Base-by-base conservation (phyloP, 2,329 filamentous ascomycete genomes). In the Colletotrichum musicola region DNA sequence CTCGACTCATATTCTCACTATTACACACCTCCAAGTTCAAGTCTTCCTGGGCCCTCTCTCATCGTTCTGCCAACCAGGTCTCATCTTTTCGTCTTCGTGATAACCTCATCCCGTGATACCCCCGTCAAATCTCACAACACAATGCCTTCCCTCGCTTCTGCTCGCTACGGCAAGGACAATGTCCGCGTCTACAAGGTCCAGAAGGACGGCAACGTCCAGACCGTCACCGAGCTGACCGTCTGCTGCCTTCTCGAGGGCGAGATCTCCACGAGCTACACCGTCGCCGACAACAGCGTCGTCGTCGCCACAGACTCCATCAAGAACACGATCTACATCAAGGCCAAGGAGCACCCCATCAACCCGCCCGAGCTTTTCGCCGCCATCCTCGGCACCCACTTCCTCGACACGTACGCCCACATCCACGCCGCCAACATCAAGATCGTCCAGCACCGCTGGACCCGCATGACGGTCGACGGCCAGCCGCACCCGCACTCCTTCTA, bases 221-320 rank as follows among this genome's bases (percentile, higher is more conserved):
- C 91, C 7, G 93, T 98, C 74, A 92, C 92, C 49, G 96, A 99
- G 82, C 97, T 97, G 92, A 98, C 94, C 47, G 93, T 99, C 74
- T 93, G 93, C 83, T 94, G 94, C 71, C 87, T 98, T 59, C 89
- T 99, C 35, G 94, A 98, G 84, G 96, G 96, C 74, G 92, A 94
- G 68, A 98, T 99, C 75, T 93, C 96, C 62, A 89, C 76, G 71
- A 97, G 93, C 72, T 99, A 97, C 87, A 99, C 95, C 71, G 81
- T 88, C 77, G 95, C 94, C 75, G 95, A 99, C 85, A 99, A 99
- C 87, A 93, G 91, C 75, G 93, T 97, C 72, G 90, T 99, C 68
- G 95, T 99, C 70, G 94, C 96, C 72, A 99, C 96, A 70, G 96
- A 99, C 82, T 95, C 94, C 27, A 97, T 98, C 84, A 99, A 99